Base-by-base conservation (phyloP, 2,329 filamentous ascomycete species). In the Reticulascus tulasneorum region DNA sequence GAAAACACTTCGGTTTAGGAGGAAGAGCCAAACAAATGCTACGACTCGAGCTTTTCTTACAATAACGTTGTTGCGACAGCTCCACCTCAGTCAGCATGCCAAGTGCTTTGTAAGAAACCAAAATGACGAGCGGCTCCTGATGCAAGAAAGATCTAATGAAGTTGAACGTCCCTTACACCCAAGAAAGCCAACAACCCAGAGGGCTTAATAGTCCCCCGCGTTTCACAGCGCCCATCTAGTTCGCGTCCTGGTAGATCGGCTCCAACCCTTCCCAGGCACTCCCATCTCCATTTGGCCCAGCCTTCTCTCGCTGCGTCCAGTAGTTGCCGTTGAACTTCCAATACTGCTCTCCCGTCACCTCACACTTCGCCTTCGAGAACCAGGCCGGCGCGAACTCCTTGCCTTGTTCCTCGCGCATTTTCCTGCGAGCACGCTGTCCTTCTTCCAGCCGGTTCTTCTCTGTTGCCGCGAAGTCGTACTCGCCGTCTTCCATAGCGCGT, bases 381-480 rank as follows among this genome's bases (percentile, higher is more conserved):
- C 91, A 98, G 29, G 83, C 79, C 0, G 93, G 88, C 25, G 65
- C 62, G 55, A 93, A 97, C 42, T 91, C 82, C 45, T 94, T 84
- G 5, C 93, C 93, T 3, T 65, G 75, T 20, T 75, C 73, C 62
- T 98, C 91, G 17, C 90, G 73, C 40, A 73, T 66, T 36, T 86
- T 68, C 43, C 93, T 69, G 40, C 83, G 82, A 9, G 82, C 80
- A 41, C 93, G 75, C 69, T 98, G 93, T 46, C 82, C 89, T 66
- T 96, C 86, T 62, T 98, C 93, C 0, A 98, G 77, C 2, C 93
- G 75, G 54, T 91, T 93, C 77, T 98, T 98, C 69, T 98, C 93
- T 6, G 77, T 78, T 0, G 91, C 93, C 2, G 93, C 93, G 41
- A 93, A 73, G 53, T 97, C 91, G 55, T 98, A 98, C 62, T 90